Base-by-base conservation (phyloP, 176 grass and related monocot species). In the Bromus sterilis region DNA sequence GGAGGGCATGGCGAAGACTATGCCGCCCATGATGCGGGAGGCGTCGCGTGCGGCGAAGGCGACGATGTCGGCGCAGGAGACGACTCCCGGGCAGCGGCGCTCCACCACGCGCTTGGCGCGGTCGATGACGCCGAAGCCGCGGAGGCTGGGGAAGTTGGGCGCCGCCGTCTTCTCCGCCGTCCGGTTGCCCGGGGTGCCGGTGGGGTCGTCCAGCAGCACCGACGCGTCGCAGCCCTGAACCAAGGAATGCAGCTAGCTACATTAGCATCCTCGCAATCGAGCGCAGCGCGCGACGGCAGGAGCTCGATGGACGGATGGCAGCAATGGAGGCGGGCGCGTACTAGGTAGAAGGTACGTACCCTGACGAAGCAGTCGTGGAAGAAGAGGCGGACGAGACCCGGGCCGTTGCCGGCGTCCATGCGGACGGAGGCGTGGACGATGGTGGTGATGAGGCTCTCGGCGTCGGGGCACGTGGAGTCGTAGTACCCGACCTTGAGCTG, bases 291-390 rank as follows among this genome's bases (percentile, higher is more conserved):
- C 3, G 29, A 28, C 0, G 24, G 1, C 23, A 6, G 1, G 25
- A 24, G 10, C 24, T 13, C 0, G 23, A 0, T 1, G 21, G 56
- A 3, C 12, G 7, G 28, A 1, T 5, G 15, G 31, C 1, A 2
- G 26, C 25, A 53, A 53, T 56, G 53, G n/a, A 56, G 21, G 15
- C 13, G 44, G 6, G n/a, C n/a, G n/a, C n/a, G n/a, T n/a, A n/a
- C n/a, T n/a, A n/a, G n/a, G n/a, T n/a, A n/a, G n/a, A n/a, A n/a
- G n/a, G n/a, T n/a, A 21, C 32, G 20, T 75, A 91, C 92, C 80
- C 92, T 83, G 78, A 94, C 80, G 83, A 94, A 94, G 80, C 92
- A 94, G 43, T 94, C 92, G 70, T 94, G 92, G 86, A 94, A 94
- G 66, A 89, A 87, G 36, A 94, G 80, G 57, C 92, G 92, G 78